These are phyloP conservation scores for Amoebophrya sp. DNA, from an alignment of 169 alveolate genomes.

Conservation along the genomic window DNA sequence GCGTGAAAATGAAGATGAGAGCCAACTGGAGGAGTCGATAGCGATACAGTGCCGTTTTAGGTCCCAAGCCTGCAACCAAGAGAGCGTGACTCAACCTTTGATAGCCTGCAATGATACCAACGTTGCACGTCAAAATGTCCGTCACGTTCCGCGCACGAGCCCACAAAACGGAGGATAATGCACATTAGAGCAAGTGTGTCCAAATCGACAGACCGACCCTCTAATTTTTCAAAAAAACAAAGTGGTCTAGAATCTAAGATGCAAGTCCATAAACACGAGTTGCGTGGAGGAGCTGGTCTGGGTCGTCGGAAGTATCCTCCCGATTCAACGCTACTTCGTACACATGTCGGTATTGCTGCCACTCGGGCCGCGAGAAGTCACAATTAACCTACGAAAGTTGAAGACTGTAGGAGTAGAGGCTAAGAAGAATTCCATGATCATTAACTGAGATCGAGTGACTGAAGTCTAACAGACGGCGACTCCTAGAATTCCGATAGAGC, in stretches of 20 bases:
- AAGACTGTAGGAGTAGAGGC: too few relatives aligned
- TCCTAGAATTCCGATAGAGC: too few relatives aligned
- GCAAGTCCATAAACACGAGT: too few relatives aligned
- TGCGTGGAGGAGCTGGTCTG: too few relatives aligned
- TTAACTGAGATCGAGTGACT: too few relatives aligned
- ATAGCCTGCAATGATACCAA: slow-evolving; percentile 26
- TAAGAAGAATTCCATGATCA: too few relatives aligned
- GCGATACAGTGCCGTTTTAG: not conserved
- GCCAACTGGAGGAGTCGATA: slow-evolving; percentile 27
- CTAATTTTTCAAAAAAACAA: too few relatives aligned
- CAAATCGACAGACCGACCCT: too few relatives aligned
- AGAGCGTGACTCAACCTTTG: slow-evolving; percentile 6
- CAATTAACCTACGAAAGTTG: not conserved
- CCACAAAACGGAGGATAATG: not conserved
- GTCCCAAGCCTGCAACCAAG: not conserved
- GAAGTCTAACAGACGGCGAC: too few relatives aligned
- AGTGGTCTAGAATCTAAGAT: too few relatives aligned
- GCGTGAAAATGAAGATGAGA: slow-evolving; percentile 25
- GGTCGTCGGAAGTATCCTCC: not conserved
- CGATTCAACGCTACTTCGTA: not conserved
- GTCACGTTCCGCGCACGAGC: slow-evolving; percentile 15
- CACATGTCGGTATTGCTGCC: slow-evolving; percentile 19
- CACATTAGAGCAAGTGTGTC: too few relatives aligned
- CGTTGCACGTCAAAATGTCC: slow-evolving; percentile 26
- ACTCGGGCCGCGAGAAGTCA: not conserved